phyloP scores from a whole-genome alignment of 2,329 filamentous ascomycete genomes.

The Apiospora phragmitis region DNA sequence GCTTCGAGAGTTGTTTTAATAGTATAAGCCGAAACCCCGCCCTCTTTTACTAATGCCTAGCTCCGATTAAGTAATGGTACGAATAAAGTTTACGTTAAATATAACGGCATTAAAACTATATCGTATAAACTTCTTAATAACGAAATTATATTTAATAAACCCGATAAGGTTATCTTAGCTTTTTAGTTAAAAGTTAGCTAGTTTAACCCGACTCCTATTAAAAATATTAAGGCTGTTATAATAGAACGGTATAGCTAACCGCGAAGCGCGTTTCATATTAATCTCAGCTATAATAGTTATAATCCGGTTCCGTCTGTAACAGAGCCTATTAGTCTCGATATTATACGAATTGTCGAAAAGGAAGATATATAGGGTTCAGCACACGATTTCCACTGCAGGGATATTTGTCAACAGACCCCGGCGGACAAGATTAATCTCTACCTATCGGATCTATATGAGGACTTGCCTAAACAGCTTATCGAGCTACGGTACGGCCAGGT shows the following conservation, averaged over 20 bases:
- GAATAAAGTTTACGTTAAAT: background rate
- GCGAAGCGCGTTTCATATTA: background rate
- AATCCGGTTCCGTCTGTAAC: background rate
- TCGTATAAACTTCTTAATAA: background rate
- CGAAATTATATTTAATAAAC: background rate
- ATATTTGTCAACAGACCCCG: background rate
- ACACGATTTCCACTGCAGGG: background rate
- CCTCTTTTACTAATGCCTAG: background rate
- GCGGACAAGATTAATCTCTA: background rate
- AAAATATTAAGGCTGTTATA: background rate
- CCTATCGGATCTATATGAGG: background rate
- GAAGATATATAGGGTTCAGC: background rate
- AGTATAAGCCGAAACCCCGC: background rate
- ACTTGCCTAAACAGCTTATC: background rate
- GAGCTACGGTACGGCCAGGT: background rate
- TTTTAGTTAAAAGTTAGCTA: background rate
- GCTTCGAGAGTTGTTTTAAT: background rate
- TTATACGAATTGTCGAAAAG: background rate
- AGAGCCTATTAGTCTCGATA: background rate
- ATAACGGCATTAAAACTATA: background rate
- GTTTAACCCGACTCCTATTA: background rate
- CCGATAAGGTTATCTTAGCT: background rate
- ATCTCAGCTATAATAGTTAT: background rate
- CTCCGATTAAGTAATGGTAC: background rate
- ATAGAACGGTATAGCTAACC: background rate